Evolutionary conservation across 257 asterid species (phyloP), one percentile per base, ranked within the genome.

Genomic region (Ehretia macrophylla): DNA sequence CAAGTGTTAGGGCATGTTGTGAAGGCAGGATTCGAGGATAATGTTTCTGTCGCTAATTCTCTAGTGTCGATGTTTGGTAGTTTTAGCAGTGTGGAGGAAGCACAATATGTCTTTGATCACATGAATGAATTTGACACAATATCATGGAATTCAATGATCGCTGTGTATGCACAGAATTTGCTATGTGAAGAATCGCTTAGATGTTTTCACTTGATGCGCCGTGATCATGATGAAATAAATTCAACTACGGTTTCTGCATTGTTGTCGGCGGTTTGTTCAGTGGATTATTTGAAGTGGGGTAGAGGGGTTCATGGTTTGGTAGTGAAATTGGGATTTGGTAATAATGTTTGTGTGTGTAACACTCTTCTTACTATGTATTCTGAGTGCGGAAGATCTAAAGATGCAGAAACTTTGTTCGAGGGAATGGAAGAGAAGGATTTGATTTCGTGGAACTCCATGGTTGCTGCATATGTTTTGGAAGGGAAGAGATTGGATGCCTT

Each of bases 391-490:
- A 67, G 76, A 64, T 67, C 56, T 47, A 51, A 68, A 70, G 85
- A 84, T 46, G 89, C 95, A 8, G 88, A 90, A 56, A 68, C 54
- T 63, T 51, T 86, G 70, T 85, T 90, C 65, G 66, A 39, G 17
- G 68, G 65, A 53, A 86, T 86, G 94, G 66, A 79, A 48, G 70
- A 49, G 47, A 86, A 68, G 77, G 95, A 89, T 76, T 58, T 82
- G 71, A 84, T 89, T 68, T 78, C 97, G 14, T 89, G 95, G 95
- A 89, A 89, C 65, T 86, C 97, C 45, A 79, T 89, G 88, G 76
- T 86, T 81, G 83, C 95, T 59, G 94, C 94, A 46, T 86, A 80
- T 67, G 91, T 77, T 53, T 73, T 60, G 47, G 81, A 60, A 54
- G 86, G 88, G 19, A 78, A 77, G 74, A 74, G 72, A 68, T 51